Percentiles rank a stretch among this genome's conserved stretches.
Evolutionary conservation across 805 yeast genomes (phyloP).

Genomic region (Ogataea ramenticola): DNA sequence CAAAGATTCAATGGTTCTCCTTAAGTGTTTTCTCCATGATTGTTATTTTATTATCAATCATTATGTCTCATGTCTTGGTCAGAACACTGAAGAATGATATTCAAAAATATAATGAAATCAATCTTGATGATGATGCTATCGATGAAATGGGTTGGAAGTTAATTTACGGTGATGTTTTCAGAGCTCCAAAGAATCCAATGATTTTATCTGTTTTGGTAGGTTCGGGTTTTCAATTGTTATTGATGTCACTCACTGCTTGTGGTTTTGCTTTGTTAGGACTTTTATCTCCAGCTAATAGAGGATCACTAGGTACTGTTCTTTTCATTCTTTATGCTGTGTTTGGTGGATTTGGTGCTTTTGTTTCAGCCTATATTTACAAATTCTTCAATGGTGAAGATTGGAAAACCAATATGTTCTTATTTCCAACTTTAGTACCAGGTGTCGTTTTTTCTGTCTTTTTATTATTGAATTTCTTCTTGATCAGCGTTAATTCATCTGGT

Average conservation of each 20-base stretch:
- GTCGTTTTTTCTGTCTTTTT: slow-evolving; percentile 54
- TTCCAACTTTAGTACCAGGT: slow-evolving; percentile 87
- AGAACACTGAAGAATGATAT: slow-evolving; percentile 82
- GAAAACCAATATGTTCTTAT: slow-evolving; percentile 76
- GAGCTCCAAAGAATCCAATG: slow-evolving; percentile 69
- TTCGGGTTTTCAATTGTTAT: slow-evolving; percentile 76
- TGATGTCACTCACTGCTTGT: slow-evolving; percentile 68
- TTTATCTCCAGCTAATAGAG: slow-evolving; percentile 90
- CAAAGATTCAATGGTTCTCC: slow-evolving; percentile 94
- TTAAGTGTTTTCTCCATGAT: slow-evolving; percentile 78
- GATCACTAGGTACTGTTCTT: slow-evolving; percentile 86
- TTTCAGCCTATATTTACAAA: slow-evolving; percentile 80
- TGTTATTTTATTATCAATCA: slow-evolving; percentile 66
- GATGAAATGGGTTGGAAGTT: slow-evolving; percentile 98
- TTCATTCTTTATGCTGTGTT: slow-evolving; percentile 74
- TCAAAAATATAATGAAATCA: slow-evolving; percentile 80
- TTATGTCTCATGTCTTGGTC: slow-evolving; percentile 71
- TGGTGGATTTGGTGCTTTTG: slow-evolving; percentile 78
- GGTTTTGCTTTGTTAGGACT: slow-evolving; percentile 83
- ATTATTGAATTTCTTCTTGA: slow-evolving; percentile 73
- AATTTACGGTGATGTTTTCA: slow-evolving; percentile 90
- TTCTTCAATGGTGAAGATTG: slow-evolving; percentile 88
- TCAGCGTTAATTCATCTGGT: slow-evolving; percentile 77
- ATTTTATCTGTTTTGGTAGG: slow-evolving; percentile 77
- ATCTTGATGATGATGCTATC: slow-evolving; percentile 76